These are phyloP conservation scores for Entomortierella parvispora DNA, from an alignment of 192 early-diverging fungal species.

Conservation along the genomic window DNA sequence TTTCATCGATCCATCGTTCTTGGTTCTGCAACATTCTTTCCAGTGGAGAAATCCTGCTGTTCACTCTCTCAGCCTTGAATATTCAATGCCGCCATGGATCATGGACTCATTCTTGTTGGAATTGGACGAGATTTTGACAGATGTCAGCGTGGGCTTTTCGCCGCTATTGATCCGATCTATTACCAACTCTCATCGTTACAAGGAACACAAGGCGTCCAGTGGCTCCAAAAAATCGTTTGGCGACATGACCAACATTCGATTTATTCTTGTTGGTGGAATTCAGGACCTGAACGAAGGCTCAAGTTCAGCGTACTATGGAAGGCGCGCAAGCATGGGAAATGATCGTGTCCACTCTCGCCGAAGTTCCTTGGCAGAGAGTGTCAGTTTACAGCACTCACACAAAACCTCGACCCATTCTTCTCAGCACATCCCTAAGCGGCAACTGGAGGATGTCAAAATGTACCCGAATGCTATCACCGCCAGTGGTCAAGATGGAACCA, in stretches of 20 bases:
- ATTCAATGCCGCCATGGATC: conserved; percentile 64
- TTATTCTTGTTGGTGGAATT: conserved; percentile 61
- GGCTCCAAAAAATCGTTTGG: conserved; percentile 31
- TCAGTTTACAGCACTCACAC: conserved; percentile 49
- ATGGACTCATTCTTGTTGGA: conserved; percentile 61
- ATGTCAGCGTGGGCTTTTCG: conserved; percentile 50
- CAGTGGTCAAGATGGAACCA: conserved; percentile 26
- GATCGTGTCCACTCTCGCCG: conserved; percentile 50
- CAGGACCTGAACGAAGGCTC: conserved; percentile 56
- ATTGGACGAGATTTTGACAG: conserved; percentile 56
- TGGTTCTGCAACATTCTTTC: conserved; percentile 54
- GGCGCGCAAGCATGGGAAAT: conserved; percentile 59
- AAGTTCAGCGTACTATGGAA: conserved; percentile 26
- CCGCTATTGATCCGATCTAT: conserved; percentile 57
- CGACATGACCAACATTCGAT: conserved; percentile 51
- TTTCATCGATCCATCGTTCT: conserved; percentile 60
- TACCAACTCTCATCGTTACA: conserved; percentile 32
- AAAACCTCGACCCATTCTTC: conserved; percentile 60
- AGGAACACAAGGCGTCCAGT: conserved; percentile 52
- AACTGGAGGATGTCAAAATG: conserved; percentile 56
- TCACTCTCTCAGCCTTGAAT: conserved; percentile 32
- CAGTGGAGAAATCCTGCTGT: conserved; percentile 63
- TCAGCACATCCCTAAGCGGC: conserved; percentile 28
- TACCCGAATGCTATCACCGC: conserved; percentile 38
- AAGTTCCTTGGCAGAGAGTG: conserved; percentile 42